phyloP scores from a whole-genome alignment of 1,139 yeast genomes.

The Kodamaea arcana region DNA sequence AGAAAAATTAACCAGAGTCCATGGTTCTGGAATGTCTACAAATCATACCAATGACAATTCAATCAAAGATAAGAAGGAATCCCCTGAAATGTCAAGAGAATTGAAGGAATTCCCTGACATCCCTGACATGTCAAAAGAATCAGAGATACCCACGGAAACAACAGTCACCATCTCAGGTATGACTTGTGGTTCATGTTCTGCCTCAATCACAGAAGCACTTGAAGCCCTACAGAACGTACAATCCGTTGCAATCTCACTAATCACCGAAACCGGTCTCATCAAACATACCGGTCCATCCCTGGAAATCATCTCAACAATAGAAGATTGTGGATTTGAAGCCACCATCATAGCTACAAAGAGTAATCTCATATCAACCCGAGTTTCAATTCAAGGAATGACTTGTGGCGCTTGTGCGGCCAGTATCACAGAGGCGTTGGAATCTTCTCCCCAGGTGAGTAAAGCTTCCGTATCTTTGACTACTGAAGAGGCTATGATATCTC shows the following conservation, averaged over 20 bases:
- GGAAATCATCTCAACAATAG: conserved; percentile 50
- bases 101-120: neutral
- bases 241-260: conserved; percentile 58
- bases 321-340: conserved; percentile 77
- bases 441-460: conserved; percentile 20
- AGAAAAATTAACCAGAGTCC: too few relatives aligned
- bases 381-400: conserved; percentile 31
- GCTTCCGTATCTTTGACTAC: conserved; percentile 34
- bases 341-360: conserved; percentile 11
- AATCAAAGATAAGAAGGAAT: neutral
- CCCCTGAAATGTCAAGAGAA: too few relatives aligned
- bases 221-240: conserved; percentile 45
- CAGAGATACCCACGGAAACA: too few relatives aligned
- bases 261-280: conserved; percentile 70
- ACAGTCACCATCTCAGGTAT: conserved; percentile 50
- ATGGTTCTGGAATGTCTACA: neutral
- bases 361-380: conserved; percentile 2
- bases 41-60: neutral
- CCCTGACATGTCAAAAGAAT: too few relatives aligned
- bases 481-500: conserved; percentile 31
- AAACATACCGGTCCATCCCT: conserved; percentile 35
- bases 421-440: conserved; percentile 22
- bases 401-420: conserved; percentile 36
- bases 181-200: conserved; percentile 85
- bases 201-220: conserved; percentile 57